phyloP scores from a whole-genome alignment of 2,329 filamentous ascomycete species.

The Lecanicillium sp. region DNA sequence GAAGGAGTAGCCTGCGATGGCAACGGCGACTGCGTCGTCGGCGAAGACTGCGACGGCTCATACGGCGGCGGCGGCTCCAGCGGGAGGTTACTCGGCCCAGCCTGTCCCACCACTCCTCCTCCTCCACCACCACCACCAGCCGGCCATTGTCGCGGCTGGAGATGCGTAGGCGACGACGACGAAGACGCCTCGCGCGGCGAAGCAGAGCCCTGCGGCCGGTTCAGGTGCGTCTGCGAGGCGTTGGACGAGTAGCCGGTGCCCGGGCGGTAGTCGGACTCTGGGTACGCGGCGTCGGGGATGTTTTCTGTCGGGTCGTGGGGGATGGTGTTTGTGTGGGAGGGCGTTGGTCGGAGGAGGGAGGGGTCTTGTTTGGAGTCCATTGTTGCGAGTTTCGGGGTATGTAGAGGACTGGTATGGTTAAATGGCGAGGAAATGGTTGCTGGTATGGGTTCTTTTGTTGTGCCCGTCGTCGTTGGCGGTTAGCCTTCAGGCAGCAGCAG shows the following conservation, averaged over 20 bases:
- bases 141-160: not conserved
- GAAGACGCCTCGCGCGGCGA: not conserved
- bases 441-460: too few species aligned
- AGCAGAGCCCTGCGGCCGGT: too few species aligned
- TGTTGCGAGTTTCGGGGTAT: too few species aligned
- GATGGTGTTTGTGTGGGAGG: constrained; percentile 11
- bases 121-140: too few species aligned
- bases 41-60: not conserved
- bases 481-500: too few species aligned
- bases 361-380: too few species aligned
- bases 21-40: not conserved
- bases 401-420: too few species aligned
- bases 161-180: not conserved
- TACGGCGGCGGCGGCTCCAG: constrained; percentile 3
- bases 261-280: constrained; percentile 3
- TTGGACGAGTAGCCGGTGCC: not conserved
- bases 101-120: not conserved
- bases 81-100: too few species aligned
- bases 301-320: constrained; percentile 6
- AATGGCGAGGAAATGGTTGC: too few species aligned
- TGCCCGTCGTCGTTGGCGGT: too few species aligned
- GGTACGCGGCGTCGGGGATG: constrained; percentile 4
- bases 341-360: too few species aligned
- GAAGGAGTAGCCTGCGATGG: too few species aligned
- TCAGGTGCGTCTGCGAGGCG: not conserved